Evolutionary conservation across 306 rosid species (phyloP).

Genomic region (Casuarina cunninghamiana): DNA sequence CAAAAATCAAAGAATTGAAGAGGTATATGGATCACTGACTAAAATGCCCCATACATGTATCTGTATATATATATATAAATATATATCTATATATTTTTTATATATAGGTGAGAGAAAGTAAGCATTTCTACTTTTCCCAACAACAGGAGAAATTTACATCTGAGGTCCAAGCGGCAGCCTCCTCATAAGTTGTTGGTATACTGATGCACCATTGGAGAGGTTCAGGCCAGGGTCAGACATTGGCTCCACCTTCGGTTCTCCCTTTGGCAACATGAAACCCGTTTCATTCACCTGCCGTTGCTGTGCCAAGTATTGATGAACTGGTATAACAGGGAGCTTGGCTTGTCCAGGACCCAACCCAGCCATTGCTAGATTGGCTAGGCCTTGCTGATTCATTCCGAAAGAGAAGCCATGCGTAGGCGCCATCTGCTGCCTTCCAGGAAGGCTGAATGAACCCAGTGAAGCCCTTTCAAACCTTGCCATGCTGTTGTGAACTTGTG

Average conservation of each 20-base stretch:
- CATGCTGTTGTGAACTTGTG: constrained; percentile 55
- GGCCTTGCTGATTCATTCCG: constrained; percentile 66
- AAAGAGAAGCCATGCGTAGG: constrained; percentile 64
- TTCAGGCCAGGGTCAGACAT: constrained; percentile 58
- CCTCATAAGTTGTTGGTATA: constrained; percentile 77
- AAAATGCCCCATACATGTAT: neutral
- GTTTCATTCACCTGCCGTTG: constrained; percentile 53
- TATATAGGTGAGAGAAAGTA: constrained; percentile 12
- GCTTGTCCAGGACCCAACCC: constrained; percentile 58
- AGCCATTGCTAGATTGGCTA: constrained; percentile 63
- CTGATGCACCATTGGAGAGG: constrained; percentile 59
- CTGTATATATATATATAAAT: constrained; percentile 26
- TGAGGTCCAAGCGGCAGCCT: constrained; percentile 95
- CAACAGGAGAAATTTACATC: constrained; percentile 45
- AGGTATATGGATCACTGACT: neutral
- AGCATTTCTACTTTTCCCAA: constrained; percentile 33
- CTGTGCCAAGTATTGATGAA: constrained; percentile 65
- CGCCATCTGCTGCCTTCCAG: constrained; percentile 72
- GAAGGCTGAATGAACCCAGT: constrained; percentile 54
- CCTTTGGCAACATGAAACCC: constrained; percentile 77
- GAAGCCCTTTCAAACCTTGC: constrained; percentile 64
- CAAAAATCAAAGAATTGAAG: constrained; percentile 6
- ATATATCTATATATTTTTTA: constrained; percentile 13
- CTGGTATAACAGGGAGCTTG: constrained; percentile 58
- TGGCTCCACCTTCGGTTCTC: constrained; percentile 77